phyloP scores from a whole-genome alignment of 192 early-diverging fungal species.

The Backusella liffmaniae region DNA sequence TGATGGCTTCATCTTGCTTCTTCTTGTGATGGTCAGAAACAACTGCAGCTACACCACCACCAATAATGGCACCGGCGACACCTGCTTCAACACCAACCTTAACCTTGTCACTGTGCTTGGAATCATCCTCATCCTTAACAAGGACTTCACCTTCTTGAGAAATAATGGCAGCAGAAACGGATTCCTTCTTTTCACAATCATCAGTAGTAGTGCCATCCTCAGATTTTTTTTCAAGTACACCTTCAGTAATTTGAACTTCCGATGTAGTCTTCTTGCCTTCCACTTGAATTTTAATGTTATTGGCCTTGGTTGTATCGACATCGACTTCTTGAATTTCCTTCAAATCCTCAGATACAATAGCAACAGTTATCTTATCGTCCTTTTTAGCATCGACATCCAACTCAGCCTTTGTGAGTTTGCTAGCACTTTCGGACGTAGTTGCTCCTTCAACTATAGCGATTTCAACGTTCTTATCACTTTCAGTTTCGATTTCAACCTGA shows the following conservation, averaged over 20 bases:
- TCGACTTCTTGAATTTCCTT: conserved; percentile 6
- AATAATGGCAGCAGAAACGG: not conserved
- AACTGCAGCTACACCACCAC: not conserved
- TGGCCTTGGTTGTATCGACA: not conserved
- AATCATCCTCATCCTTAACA: not conserved
- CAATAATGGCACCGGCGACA: not conserved
- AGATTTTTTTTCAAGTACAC: not conserved
- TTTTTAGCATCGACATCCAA: not conserved
- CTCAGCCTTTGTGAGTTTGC: not conserved
- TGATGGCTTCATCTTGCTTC: not conserved
- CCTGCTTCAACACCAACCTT: not conserved
- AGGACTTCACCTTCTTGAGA: not conserved
- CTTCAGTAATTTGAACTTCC: not conserved
- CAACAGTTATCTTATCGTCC: not conserved
- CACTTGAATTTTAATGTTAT: not conserved
- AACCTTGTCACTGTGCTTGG: not conserved
- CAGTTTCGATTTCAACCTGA: not conserved
- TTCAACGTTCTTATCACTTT: not conserved
- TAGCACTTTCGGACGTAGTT: not conserved
- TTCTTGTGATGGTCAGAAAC: not conserved
- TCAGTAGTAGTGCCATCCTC: not conserved
- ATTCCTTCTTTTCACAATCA: not conserved
- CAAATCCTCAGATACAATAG: not conserved
- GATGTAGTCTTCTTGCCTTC: not conserved
- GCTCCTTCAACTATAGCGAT: not conserved